Percentiles rank a stretch among this genome's conserved stretches.
phyloP scores from a whole-genome alignment of 1,284 basidiomycete genomes.

The Laetiporus sulphureus region DNA sequence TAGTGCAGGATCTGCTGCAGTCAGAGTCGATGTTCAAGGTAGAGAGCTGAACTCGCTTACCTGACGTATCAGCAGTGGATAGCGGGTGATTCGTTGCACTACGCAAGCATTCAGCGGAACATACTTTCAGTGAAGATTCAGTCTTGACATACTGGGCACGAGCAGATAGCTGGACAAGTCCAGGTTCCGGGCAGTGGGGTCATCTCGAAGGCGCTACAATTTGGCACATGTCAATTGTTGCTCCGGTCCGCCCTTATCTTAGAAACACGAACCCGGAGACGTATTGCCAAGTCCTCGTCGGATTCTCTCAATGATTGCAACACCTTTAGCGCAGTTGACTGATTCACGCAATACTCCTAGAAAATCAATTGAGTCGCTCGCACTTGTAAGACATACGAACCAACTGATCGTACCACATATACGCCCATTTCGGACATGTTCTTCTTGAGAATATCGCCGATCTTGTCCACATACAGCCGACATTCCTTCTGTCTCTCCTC shows the following conservation, averaged over 20 bases:
- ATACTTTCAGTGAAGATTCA: not conserved
- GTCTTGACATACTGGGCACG: conserved; percentile 65
- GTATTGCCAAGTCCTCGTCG: conserved; percentile 64
- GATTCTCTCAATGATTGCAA: conserved; percentile 69
- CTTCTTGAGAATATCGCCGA: conserved; percentile 78
- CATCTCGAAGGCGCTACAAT: conserved; percentile 57
- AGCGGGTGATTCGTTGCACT: conserved; percentile 96
- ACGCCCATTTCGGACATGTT: conserved; percentile 75
- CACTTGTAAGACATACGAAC: not conserved
- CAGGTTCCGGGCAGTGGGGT: conserved; percentile 73
- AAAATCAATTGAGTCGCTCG: not conserved
- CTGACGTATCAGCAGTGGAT: conserved; percentile 84
- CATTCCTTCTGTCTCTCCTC: conserved; percentile 90
- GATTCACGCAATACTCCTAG: conserved; percentile 90
- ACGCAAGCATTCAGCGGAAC: no score
- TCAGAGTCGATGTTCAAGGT: no score
- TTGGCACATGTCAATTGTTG: conserved; percentile 3
- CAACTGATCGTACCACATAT: conserved; percentile 52
- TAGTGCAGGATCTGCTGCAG: conserved; percentile 66
- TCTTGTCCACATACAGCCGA: conserved; percentile 81
- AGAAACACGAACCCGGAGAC: no score
- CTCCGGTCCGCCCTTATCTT: no score
- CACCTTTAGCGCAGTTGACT: conserved; percentile 72
- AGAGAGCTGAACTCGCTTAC: conserved; percentile 25
- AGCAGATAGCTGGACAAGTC: conserved; percentile 90